Evolutionary conservation across 257 asterid genomes (phyloP), one percentile per base, ranked within the genome.

Genomic region (Plantago ovata): DNA sequence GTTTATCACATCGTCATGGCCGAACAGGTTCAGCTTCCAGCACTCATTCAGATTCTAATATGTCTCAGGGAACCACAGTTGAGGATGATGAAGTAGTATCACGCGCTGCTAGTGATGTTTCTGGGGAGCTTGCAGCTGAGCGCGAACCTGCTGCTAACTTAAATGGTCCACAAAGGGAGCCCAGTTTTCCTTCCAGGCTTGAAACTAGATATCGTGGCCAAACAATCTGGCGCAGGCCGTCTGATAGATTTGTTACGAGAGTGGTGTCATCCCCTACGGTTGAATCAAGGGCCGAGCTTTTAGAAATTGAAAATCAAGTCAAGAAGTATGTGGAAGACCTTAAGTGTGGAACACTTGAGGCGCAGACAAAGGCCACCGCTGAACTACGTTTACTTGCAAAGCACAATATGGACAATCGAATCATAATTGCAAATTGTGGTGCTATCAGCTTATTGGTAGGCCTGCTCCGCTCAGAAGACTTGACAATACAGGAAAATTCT

Each of bases 351-450:
- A 75, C 84, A 47, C 46, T 79, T 9, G 96, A 87, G 15, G 77
- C 61, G 11, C 87, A 82, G 68, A 74, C 74, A 74, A 69, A 64
- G 14, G 95, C 93, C 28, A 77, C 95, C 3, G 69, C 74, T 40
- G 85, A 79, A 66, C 77, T 86, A 54, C 81, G 95, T 59, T 71
- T 83, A 62, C 84, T 84, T 72, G 90, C 95, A 42, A 84, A 78
- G 82, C 82, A 84, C 55, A 81, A 81, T 64, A 79, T 72, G 83
- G 94, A 84, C 65, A 84, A 87, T 59, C 89, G 93, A 41, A 77
- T 82, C 53, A 76, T 84, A 24, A 86, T 84, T 44, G 84, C 94
- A 7, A 78, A 68, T 68, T 77, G 79, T 56, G 95, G 92, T 55
- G 79, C 81, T 69, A 79, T 86, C 62, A 59, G 20, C 75, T 47